phyloP scores from a whole-genome alignment of 2,329 filamentous ascomycete species.

The Cercospora nicotianae region DNA sequence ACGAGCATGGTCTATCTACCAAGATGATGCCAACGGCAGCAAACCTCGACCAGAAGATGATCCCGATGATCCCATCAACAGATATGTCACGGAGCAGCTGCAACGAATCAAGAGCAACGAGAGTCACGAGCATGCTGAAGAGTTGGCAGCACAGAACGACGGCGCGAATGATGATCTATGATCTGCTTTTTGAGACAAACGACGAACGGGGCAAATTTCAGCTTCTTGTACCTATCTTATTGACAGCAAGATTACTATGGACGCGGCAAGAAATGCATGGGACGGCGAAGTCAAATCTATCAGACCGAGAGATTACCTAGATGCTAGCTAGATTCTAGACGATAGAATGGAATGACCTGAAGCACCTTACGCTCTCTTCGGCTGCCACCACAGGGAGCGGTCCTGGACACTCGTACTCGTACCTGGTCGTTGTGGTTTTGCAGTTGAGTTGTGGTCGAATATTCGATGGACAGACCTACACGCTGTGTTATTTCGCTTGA shows the following conservation, averaged over 20 bases:
- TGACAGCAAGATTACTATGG: neutral
- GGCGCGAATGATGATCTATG: slow-evolving; percentile 27
- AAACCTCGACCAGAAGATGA: slow-evolving; percentile 36
- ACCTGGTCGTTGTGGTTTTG: neutral
- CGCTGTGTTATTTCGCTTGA: neutral
- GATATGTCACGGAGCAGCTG: slow-evolving; percentile 80
- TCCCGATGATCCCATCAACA: slow-evolving; percentile 65
- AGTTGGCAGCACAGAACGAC: slow-evolving; percentile 58
- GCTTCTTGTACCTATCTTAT: neutral
- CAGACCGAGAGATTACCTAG: neutral
- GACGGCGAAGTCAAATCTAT: neutral
- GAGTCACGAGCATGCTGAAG: slow-evolving; percentile 57
- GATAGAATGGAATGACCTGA: neutral
- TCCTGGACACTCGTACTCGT: neutral
- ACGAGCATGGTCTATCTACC: slow-evolving; percentile 52
- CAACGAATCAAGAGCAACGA: slow-evolving; percentile 66
- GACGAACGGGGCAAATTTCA: neutral
- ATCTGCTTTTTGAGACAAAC: neutral
- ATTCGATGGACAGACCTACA: no score
- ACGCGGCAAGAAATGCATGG: neutral
- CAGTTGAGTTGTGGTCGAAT: neutral
- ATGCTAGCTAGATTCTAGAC: neutral
- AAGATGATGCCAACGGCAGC: slow-evolving; percentile 48
- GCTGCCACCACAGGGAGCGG: neutral
- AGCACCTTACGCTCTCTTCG: neutral